Evolutionary conservation across 2,329 filamentous ascomycete species (phyloP).

Genomic region (Trichoderma sp.): DNA sequence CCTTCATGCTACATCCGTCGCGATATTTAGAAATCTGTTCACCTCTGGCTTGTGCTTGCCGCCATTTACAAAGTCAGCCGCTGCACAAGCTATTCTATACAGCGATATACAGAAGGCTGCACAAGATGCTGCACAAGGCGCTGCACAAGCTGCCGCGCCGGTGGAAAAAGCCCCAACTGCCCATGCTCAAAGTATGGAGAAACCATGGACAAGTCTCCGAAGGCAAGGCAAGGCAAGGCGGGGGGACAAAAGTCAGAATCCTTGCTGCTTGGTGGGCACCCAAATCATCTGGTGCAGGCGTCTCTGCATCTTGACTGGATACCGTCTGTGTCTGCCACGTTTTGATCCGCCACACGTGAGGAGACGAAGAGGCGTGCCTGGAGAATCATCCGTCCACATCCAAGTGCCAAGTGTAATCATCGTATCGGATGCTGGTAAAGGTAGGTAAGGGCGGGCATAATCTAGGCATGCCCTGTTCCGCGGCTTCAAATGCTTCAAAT

Average conservation of each 20-base stretch:
- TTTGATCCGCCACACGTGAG: background rate
- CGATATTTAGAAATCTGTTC: background rate
- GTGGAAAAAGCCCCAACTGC: background rate
- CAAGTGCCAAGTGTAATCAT: background rate
- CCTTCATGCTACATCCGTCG: background rate
- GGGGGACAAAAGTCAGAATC: background rate
- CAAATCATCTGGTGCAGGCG: background rate
- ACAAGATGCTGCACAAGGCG: background rate
- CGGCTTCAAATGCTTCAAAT: background rate
- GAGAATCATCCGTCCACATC: background rate
- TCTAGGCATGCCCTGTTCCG: background rate
- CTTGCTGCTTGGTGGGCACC: conserved; percentile 8
- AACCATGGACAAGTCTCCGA: conserved; percentile 7
- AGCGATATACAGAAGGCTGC: background rate
- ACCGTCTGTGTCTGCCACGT: conserved; percentile 8
- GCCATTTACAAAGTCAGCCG: background rate
- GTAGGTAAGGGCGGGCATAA: background rate
- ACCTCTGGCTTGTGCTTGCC: background rate
- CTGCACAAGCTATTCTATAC: conserved; percentile 4
- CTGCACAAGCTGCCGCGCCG: background rate
- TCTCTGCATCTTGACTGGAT: conserved; percentile 6
- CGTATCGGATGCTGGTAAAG: background rate
- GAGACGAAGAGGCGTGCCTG: background rate
- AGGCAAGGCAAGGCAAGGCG: background rate
- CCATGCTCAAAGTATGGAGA: background rate